Evolutionary conservation across 129 eudicot species (phyloP), one percentile per base, ranked within the genome.

Genomic region (Escallonia herrerae): DNA sequence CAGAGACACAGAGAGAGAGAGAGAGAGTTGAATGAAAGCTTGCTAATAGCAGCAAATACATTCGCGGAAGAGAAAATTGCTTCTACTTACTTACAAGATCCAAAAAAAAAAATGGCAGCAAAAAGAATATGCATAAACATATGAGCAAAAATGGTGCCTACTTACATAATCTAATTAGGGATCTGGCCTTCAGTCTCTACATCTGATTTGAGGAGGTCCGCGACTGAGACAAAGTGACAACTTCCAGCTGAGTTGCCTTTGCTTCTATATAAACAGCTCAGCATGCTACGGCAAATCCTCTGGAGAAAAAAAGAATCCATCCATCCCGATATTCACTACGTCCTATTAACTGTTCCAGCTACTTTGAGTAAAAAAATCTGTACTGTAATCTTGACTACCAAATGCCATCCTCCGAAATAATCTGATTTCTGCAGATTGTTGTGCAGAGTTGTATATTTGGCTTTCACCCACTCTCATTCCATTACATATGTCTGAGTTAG

Each of bases 381-480:
- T 80, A 71, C 86, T 84, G 73, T 64, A 80, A 73, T 85, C 76
- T 70, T 87, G 94, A 79, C 77, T 82, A 44, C 84, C 90, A 73
- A 87, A 88, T 42, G 96, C 98, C 98, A 91, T 91, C 73, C 85
- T 85, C 57, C 43, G 70, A 66, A 91, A 91, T 65, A 80, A 72
- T 66, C 95, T 82, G 33, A 91, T 81, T 64, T 91, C 91, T 42
- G 84, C 96, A 22, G 91, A 83, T 71, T 83, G 90, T 69, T 82
- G 82, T 40, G 88, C 86, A 68, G 86, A 68, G 78, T 85, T 78
- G 33, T 56, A 79, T 46, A 83, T 57, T 75, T 79, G 73, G 71
- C 98, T 91, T 67, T 91, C 89, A 33, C 98, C 98, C 6, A 85
- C 89, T 74, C 67, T 77, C 95, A 91, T 88, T 67, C 96, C 98